Base-by-base conservation (phyloP, 352 stramenopile genomes). In the Pythium dissotocum region DNA sequence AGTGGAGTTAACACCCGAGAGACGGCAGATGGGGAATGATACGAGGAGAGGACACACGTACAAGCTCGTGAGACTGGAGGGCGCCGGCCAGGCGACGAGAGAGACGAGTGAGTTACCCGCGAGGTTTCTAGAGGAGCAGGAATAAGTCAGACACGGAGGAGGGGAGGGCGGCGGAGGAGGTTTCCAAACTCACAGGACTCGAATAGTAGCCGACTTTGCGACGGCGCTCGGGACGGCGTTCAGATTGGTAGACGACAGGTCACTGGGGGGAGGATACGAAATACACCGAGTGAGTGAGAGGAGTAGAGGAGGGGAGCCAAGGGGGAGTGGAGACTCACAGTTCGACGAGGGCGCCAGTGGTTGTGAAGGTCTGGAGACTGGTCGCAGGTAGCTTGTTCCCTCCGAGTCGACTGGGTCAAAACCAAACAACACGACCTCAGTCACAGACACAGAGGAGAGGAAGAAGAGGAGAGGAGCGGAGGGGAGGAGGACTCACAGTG, bases 401-500 rank as follows among this genome's bases (percentile, higher is more conserved):
- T 10, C 42, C 35, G 6, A 64, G 42, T 7, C 42, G 42, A 9
- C 42, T 46, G 42, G 9, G 38, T 63, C 8, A 10, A 4, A 1
- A 32, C 4, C 35, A 28, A 54, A 54, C n/a, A 33, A 4, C 36
- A 8, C 21, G 6, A 12, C 14, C 2, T 53, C 21, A 28, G 21
- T 8, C 32, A n/a, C 52, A 58, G 24, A 32, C 28, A 30, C 4
- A 2, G 28, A 30, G 28, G 28, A 40, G 12, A 26, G 16, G 5
- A 13, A 40, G 26, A 42, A 10, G 53, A 59, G 2, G 24, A 40
- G 54, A 46, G 12, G 54, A 32, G 28, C 46, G 32, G 24, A 35
- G 54, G 24, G 26, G 13, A 42, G n/a, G 38, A 55, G 14, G 28
- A 66, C 48, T 28, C 30, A 66, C 60, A 66, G 60, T 52, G 30